Conservation (phyloP, 2,329 filamentous ascomycete genomes). For the Microsporum audouinii region DNA sequence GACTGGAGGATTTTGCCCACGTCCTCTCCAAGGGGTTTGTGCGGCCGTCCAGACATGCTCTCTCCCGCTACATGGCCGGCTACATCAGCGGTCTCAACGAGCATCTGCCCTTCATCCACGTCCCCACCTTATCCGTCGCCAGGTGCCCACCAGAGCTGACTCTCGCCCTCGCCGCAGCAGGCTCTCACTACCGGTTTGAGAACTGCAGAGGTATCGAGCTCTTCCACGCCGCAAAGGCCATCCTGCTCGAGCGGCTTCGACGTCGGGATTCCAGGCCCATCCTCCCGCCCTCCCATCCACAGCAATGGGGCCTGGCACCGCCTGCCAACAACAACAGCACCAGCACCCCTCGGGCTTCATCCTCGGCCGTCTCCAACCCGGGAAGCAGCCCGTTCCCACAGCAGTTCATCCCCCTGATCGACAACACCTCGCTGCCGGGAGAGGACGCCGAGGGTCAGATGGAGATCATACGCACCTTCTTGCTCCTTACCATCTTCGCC, state of each 20-base stretch:
- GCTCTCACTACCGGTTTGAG: constrained; percentile 40
- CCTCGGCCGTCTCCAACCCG: constrained; percentile 30
- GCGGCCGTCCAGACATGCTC: constrained; percentile 38
- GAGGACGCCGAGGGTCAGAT: constrained; percentile 39
- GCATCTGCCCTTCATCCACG: constrained; percentile 43
- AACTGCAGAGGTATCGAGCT: constrained; percentile 44
- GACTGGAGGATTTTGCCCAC: constrained; percentile 36
- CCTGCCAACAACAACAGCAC: constrained; percentile 24
- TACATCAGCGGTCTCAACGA: constrained; percentile 43
- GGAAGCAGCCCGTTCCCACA: constrained; percentile 35
- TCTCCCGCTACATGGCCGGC: constrained; percentile 41
- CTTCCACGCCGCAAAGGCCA: constrained; percentile 46
- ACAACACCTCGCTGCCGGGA: constrained; percentile 22
- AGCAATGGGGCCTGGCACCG: constrained; percentile 33
- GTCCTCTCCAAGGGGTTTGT: constrained; percentile 38
- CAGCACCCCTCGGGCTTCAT: constrained; percentile 32
- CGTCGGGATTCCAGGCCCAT: constrained; percentile 39
- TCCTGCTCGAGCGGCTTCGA: constrained; percentile 43
- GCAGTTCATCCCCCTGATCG: constrained; percentile 24
- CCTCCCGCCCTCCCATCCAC: constrained; percentile 26
- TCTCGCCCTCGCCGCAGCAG: constrained; percentile 41
- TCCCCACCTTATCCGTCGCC: constrained; percentile 37
- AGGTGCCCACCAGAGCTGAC: constrained; percentile 39
- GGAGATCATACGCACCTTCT: constrained; percentile 40
- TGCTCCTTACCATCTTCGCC: constrained; percentile 47